Evolutionary conservation across 495 filamentous ascomycete genomes (phyloP).

Genomic region (Staphylotrichum longicolle): DNA sequence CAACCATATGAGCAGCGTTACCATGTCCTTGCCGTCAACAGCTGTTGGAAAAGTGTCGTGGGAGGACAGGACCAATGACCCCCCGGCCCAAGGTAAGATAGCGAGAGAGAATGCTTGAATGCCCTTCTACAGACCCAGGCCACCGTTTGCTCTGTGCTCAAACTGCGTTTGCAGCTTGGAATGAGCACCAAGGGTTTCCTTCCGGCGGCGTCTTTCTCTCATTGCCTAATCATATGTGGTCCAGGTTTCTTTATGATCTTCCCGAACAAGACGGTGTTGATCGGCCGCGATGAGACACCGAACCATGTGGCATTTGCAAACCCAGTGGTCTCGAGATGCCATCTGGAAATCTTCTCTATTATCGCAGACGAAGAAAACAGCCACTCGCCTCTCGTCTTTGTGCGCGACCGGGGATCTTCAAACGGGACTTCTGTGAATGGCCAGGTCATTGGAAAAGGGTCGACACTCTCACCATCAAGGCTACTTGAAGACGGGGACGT

Average conservation of each 20-base stretch:
- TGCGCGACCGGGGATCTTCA: constrained; percentile 55
- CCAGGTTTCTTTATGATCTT: constrained; percentile 25
- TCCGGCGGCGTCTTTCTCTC: not conserved
- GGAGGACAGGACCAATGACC: constrained; percentile 20
- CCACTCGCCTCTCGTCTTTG: constrained; percentile 55
- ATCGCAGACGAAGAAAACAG: constrained; percentile 42
- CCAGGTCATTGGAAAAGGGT: constrained; percentile 40
- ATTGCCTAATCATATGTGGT: not conserved
- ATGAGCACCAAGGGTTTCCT: not conserved
- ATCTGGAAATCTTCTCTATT: constrained; percentile 62
- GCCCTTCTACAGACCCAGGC: too few species aligned
- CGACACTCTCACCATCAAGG: constrained; percentile 35
- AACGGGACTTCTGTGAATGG: constrained; percentile 58
- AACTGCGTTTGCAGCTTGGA: too few species aligned
- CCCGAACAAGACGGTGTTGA: constrained; percentile 32
- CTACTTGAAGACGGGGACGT: constrained; percentile 57
- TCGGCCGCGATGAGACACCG: constrained; percentile 38
- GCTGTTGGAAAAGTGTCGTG: constrained; percentile 18
- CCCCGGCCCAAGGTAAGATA: constrained; percentile 18
- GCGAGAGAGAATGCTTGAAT: too few species aligned
- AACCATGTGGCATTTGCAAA: constrained; percentile 44
- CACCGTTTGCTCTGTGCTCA: too few species aligned
- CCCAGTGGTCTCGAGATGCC: constrained; percentile 53
- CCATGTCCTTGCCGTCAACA: not conserved
- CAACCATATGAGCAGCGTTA: not conserved